These are phyloP conservation scores for Boletus pseudopeckii DNA, from an alignment of 768 basidiomycete species.

Conservation along the genomic window DNA sequence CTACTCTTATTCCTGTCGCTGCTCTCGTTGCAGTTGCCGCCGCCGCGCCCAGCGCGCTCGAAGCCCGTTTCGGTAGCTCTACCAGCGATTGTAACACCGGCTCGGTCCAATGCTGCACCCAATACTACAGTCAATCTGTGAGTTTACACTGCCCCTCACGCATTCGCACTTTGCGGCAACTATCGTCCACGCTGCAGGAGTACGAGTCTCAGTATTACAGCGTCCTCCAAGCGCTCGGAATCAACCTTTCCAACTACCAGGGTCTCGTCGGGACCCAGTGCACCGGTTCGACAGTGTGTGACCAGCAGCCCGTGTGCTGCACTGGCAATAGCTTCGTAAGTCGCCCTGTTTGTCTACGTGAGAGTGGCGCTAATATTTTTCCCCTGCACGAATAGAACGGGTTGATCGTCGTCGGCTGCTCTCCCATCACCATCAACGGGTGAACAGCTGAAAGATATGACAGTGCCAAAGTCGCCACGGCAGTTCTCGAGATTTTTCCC, in stretches of 20 bases:
- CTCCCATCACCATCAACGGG: background rate
- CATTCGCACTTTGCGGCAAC: background rate
- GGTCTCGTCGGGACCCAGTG: constrained; percentile 11
- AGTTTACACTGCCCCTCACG: background rate
- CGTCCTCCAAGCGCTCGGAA: background rate
- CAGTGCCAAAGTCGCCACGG: too few species aligned
- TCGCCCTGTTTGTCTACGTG: too few species aligned
- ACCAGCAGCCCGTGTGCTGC: constrained; percentile 19
- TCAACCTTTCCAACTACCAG: background rate
- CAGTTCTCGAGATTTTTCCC: too few species aligned
- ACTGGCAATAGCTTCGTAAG: constrained; percentile 11
- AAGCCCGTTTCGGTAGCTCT: background rate
- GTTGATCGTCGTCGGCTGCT: constrained; percentile 11
- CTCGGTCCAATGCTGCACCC: constrained; percentile 7
- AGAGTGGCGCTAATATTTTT: too few species aligned
- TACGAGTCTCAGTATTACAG: accelerated
- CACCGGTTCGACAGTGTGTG: constrained; percentile 2
- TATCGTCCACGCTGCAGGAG: background rate
- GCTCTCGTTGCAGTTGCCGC: constrained; percentile 6
- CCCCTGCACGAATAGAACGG: constrained; percentile 2
- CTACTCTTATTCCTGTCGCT: constrained; percentile 8
- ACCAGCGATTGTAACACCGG: constrained; percentile 16
- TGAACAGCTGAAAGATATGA: background rate
- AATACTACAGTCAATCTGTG: background rate
- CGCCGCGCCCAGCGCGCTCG: constrained; percentile 6